Evolutionary conservation across 2,329 filamentous ascomycete genomes (phyloP).

Genomic region (Hypoxylon sp.): DNA sequence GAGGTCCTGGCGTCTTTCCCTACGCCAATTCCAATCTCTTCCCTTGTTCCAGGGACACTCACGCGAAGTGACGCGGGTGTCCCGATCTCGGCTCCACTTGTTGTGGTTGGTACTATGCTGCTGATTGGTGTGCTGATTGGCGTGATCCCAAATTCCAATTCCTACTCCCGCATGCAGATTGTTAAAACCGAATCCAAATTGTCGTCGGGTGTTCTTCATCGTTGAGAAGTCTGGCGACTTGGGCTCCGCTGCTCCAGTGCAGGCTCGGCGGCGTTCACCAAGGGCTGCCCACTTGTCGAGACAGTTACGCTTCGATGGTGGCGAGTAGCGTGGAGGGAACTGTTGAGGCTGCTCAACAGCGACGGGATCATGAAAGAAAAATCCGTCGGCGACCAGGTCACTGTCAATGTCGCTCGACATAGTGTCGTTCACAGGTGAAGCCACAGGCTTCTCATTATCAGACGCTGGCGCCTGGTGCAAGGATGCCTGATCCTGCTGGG

Average conservation of each 20-base stretch:
- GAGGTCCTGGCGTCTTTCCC: slow-evolving; percentile 74
- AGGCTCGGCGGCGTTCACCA: slow-evolving; percentile 84
- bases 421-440: slow-evolving; percentile 54
- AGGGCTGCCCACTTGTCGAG: slow-evolving; percentile 92
- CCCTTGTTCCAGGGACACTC: slow-evolving; percentile 70
- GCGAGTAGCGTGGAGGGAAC: slow-evolving; percentile 68
- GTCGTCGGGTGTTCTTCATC: slow-evolving; percentile 61
- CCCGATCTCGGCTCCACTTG: slow-evolving; percentile 58
- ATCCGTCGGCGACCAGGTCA: slow-evolving; percentile 75
- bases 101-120: slow-evolving; percentile 50
- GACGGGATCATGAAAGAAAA: slow-evolving; percentile 78
- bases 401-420: slow-evolving; percentile 68
- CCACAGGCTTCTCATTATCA: slow-evolving; percentile 58
- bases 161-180: slow-evolving; percentile 53
- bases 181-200: slow-evolving; percentile 54
- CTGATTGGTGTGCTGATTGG: slow-evolving; percentile 50
- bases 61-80: slow-evolving; percentile 57
- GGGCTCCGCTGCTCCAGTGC: slow-evolving; percentile 64
- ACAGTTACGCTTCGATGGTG: slow-evolving; percentile 71
- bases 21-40: slow-evolving; percentile 73
- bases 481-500: slow-evolving; percentile 59
- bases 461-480: slow-evolving; percentile 59
- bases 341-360: slow-evolving; percentile 54
- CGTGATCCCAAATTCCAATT: slow-evolving; percentile 63
- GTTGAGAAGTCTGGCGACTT: slow-evolving; percentile 62